Evolutionary conservation across 1,284 basidiomycete species (phyloP).

Genomic region (Melampsora americana): DNA sequence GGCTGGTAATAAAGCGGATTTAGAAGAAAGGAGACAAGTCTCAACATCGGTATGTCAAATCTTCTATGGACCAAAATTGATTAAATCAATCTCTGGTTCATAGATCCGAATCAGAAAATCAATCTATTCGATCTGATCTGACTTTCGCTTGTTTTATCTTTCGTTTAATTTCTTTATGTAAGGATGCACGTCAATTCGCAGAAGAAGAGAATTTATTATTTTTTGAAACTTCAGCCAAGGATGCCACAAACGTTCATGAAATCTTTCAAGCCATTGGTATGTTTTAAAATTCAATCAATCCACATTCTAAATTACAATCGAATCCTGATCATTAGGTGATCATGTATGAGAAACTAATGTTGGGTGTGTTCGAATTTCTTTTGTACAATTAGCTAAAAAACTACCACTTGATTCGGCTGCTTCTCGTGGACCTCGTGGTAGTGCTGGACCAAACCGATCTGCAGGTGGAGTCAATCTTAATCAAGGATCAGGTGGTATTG

Average conservation of each 20-base stretch:
- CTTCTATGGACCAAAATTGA: not conserved
- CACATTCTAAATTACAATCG: too few species aligned
- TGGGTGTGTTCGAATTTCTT: not conserved
- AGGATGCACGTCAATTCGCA: constrained; percentile 86
- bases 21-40: constrained; percentile 69
- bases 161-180: constrained; percentile 51
- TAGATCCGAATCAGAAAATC: too few species aligned
- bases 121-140: too few species aligned
- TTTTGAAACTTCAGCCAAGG: constrained; percentile 92
- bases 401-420: constrained; percentile 25
- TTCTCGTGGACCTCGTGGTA: constrained; percentile 14
- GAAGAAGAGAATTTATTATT: constrained; percentile 93
- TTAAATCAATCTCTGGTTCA: too few species aligned
- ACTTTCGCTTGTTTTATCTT: not conserved
- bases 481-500: not conserved
- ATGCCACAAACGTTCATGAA: constrained; percentile 80
- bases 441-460: constrained; percentile 4
- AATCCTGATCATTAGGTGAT: not conserved
- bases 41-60: constrained; percentile 58
- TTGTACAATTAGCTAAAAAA: constrained; percentile 10
- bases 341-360: not conserved
- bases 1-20: constrained; percentile 90
- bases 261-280: constrained; percentile 82
- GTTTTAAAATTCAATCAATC: constrained; percentile 49
- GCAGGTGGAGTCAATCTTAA: constrained; percentile 16